These are phyloP conservation scores for Fistulifera pelliculosa DNA, from an alignment of 108 stramenopile genomes.

Conservation along the genomic window DNA sequence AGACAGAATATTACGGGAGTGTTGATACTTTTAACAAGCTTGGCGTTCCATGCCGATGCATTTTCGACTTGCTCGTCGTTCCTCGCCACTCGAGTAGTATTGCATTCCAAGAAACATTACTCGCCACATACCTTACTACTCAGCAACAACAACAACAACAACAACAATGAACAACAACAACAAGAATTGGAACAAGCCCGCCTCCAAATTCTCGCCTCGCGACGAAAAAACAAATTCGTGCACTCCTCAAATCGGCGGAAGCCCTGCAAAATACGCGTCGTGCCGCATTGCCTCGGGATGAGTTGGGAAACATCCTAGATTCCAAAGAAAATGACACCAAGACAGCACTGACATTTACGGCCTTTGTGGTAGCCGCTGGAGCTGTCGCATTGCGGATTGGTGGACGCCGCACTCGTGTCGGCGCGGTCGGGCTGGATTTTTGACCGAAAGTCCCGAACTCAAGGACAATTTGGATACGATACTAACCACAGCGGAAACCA, in stretches of 20 bases:
- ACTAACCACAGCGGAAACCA: constrained; percentile 40
- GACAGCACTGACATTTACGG: constrained; percentile 61
- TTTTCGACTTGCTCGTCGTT: too few species aligned
- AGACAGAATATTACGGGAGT: too few species aligned
- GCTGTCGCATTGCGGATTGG: constrained; percentile 78
- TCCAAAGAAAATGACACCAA: constrained; percentile 57
- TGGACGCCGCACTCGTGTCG: constrained; percentile 74
- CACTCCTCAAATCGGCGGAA: constrained; percentile 50
- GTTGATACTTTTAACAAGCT: too few species aligned
- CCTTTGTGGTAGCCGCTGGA: constrained; percentile 78
- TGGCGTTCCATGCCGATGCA: too few species aligned
- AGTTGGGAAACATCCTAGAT: constrained; percentile 46
- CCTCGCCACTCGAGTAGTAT: too few species aligned
- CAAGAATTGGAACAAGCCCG: constrained; percentile 49
- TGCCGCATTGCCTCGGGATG: constrained; percentile 36
- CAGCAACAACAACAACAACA: too few species aligned
- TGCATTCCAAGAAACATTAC: too few species aligned
- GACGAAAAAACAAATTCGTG: constrained; percentile 58
- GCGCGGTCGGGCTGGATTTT: constrained; percentile 83
- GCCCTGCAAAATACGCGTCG: constrained; percentile 37
- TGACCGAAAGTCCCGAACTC: constrained; percentile 73
- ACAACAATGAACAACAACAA: too few species aligned
- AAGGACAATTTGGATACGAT: constrained; percentile 55
- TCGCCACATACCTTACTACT: too few species aligned
- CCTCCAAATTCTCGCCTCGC: constrained; percentile 33